phyloP scores from a whole-genome alignment of 1,284 basidiomycete species.

The Irpex lacteus region DNA sequence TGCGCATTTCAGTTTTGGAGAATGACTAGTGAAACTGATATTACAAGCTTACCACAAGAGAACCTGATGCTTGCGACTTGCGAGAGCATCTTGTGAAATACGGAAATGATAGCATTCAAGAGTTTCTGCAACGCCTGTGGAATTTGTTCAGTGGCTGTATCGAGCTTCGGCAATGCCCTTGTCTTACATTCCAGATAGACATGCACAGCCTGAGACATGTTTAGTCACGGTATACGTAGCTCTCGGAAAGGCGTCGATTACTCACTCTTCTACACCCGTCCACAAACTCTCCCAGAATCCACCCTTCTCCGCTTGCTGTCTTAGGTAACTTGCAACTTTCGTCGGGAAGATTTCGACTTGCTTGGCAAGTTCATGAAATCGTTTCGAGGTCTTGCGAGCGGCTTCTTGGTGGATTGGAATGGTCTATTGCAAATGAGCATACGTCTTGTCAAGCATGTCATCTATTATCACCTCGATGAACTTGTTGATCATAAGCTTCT shows the following conservation, averaged over 20 bases:
- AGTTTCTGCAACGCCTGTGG: slow-evolving; percentile 13
- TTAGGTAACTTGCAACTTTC: slow-evolving; percentile 26
- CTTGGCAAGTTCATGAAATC: slow-evolving; percentile 26
- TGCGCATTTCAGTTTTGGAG: background rate
- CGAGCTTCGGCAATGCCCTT: background rate
- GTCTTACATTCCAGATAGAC: slow-evolving; percentile 26
- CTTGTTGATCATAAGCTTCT: slow-evolving; percentile 30
- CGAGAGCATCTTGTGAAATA: slow-evolving; percentile 25
- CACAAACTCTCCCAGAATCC: slow-evolving; percentile 25
- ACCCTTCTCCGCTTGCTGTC: slow-evolving; percentile 24
- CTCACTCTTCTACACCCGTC: slow-evolving; percentile 27
- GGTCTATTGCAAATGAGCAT: slow-evolving; percentile 15
- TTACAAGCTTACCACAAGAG: slow-evolving; percentile 18
- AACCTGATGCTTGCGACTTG: slow-evolving; percentile 27
- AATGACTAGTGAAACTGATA: background rate
- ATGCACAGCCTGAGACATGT: slow-evolving; percentile 23
- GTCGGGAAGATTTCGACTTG: slow-evolving; percentile 28
- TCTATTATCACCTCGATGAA: slow-evolving; percentile 24
- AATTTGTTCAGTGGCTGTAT: background rate
- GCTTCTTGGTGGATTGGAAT: slow-evolving; percentile 26
- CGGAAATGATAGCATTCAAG: slow-evolving; percentile 20
- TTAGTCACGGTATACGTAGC: background rate
- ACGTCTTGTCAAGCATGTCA: background rate
- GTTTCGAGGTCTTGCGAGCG: slow-evolving; percentile 20
- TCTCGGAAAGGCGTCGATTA: background rate